Evolutionary conservation across 805 yeast genomes (phyloP).

Genomic region (Barnettozyma salicaria): DNA sequence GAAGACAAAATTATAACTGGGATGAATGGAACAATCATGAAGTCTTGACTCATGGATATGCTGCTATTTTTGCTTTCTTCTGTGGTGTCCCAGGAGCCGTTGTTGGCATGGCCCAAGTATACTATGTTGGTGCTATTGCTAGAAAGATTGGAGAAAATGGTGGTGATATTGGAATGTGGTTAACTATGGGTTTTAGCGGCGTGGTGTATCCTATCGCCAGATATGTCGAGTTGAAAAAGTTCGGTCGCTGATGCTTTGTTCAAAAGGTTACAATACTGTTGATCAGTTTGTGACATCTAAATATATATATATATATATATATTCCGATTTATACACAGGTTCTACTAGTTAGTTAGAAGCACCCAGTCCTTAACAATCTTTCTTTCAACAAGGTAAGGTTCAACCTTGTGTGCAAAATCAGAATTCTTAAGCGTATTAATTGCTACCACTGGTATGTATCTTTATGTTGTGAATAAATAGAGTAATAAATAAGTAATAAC

Average conservation of each 20-base stretch:
- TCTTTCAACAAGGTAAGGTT: too few species aligned
- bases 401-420: too few species aligned
- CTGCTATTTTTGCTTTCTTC: slow-evolving; percentile 60
- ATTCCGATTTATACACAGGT: slow-evolving; percentile 1
- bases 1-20: slow-evolving; percentile 58
- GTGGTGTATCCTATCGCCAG: slow-evolving; percentile 59
- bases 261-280: too few species aligned
- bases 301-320: neutral
- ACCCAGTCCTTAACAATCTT: too few species aligned
- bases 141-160: slow-evolving; percentile 54
- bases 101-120: slow-evolving; percentile 82
- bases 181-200: slow-evolving; percentile 66
- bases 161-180: slow-evolving; percentile 81
- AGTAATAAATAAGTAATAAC: slow-evolving; percentile 5
- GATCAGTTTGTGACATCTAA: neutral
- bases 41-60: slow-evolving; percentile 62
- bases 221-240: slow-evolving; percentile 54
- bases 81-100: slow-evolving; percentile 79
- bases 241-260: slow-evolving; percentile 33
- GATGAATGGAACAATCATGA: slow-evolving; percentile 60
- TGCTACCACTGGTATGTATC: too few species aligned
- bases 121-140: slow-evolving; percentile 77
- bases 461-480: too few species aligned
- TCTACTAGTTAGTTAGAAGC: slow-evolving; percentile 3
- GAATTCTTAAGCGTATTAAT: too few species aligned